Evolutionary conservation across 257 asterid species (phyloP), one percentile per base, ranked within the genome.

Genomic region (Petunia axillaris): DNA sequence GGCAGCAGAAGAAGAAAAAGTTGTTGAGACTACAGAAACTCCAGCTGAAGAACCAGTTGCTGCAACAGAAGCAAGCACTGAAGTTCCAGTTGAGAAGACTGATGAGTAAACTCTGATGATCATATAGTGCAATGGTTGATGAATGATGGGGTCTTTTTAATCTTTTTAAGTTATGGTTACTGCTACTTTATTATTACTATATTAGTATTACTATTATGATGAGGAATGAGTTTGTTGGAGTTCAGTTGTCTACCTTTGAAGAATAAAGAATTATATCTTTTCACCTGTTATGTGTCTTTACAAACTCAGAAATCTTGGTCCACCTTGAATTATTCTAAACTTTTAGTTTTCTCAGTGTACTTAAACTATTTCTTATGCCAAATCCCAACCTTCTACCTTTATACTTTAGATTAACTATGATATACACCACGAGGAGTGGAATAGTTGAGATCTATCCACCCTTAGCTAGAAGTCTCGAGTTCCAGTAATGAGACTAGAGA

Each of bases 61-160:
- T 37, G 59, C 50, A 53, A 36, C 75, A 40, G 82, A 80, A n/a
- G 46, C 25, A 25, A 25, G 48, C 79, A 44, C 78, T 3, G 84
- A 90, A 81, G 93, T 52, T 77, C 64, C 87, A 54, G 91, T 63
- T 52, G 90, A 75, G 83, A 88, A 91, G 79, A 43, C 86, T 50
- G 89, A 84, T 79, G 90, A 85, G 80, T 79, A 36, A 78, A 70
- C 8, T 55, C n/a, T 62, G n/a, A 59, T 60, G 11, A 38, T 36
- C 16, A 44, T 67, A 57, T 65, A 77, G 35, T 64, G 54, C 0
- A 59, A 62, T 40, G 54, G 75, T 44, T 50, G 76, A 50, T 35
- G 53, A 44, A 59, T 44, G 5, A 60, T 35, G 46, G 68, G 50
- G 15, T n/a, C 8, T 63, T 73, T 78, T 78, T 59, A 6, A 62